Evolutionary conservation across 2,329 filamentous ascomycete genomes (phyloP).

Genomic region (Fusarium mundagurra): DNA sequence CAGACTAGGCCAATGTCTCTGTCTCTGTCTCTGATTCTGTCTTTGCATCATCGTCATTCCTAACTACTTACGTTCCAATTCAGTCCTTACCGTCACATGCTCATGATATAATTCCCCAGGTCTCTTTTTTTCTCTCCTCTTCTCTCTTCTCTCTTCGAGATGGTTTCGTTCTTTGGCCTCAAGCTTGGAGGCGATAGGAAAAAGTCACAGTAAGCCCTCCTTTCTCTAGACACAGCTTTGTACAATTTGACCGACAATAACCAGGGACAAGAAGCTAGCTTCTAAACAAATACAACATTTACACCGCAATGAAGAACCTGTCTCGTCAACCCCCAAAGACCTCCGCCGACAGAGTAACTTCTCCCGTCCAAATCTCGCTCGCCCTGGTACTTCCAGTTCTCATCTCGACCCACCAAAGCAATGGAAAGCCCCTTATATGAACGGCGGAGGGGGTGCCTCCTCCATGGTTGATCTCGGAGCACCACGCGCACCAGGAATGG

Average conservation of each 20-base stretch:
- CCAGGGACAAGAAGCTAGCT: constrained; percentile 36
- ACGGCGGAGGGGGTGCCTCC: constrained; percentile 49
- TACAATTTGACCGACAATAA: background rate
- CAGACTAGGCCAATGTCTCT: background rate
- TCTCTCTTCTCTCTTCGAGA: constrained; percentile 41
- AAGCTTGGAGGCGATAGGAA: constrained; percentile 66
- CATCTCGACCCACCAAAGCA: constrained; percentile 34
- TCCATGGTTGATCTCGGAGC: constrained; percentile 58
- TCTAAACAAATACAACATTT: constrained; percentile 26
- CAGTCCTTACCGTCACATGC: constrained; percentile 8
- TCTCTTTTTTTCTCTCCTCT: background rate
- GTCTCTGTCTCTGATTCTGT: background rate
- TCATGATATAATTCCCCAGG: constrained; percentile 20
- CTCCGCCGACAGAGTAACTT: constrained; percentile 50
- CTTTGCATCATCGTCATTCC: constrained; percentile 12
- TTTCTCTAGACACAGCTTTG: background rate
- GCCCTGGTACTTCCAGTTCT: constrained; percentile 55
- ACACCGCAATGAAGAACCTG: constrained; percentile 9
- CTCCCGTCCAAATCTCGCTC: constrained; percentile 50
- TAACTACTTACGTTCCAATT: background rate
- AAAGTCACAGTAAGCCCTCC: constrained; percentile 57
- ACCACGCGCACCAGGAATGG: constrained; percentile 44
- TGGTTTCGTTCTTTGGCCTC: constrained; percentile 70
- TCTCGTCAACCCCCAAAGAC: constrained; percentile 17
- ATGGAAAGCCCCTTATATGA: constrained; percentile 50